Percentiles rank a stretch among this genome's conserved stretches.
Evolutionary conservation across 73 alveolate genomes (phyloP).

Genomic region (Paramecium biaurelia): DNA sequence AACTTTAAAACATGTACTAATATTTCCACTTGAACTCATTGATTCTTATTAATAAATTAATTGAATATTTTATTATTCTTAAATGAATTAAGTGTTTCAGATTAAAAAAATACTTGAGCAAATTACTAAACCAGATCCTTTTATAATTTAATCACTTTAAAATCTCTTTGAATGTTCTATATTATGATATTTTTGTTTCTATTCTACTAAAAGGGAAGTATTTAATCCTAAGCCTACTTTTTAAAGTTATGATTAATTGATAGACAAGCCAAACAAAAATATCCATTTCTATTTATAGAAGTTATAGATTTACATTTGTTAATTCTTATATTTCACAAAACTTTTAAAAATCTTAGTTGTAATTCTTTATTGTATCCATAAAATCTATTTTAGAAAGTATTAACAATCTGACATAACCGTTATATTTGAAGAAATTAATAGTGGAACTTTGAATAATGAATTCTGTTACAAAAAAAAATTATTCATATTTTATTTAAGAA

Average conservation of each 20-base stretch:
- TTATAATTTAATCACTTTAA: neutral
- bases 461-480: conserved; percentile 21
- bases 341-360: neutral
- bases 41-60: neutral
- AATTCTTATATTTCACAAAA: neutral
- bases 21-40: neutral
- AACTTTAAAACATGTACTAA: neutral
- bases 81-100: neutral
- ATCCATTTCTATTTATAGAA: neutral
- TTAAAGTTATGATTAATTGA: neutral
- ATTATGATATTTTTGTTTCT: neutral
- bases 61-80: neutral
- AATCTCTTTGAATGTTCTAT: neutral
- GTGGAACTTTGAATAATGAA: neutral
- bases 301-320: neutral
- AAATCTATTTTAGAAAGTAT: conserved; percentile 20
- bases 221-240: neutral
- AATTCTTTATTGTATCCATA: neutral
- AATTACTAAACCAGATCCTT: neutral
- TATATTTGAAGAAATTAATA: neutral
- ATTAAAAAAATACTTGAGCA: neutral
- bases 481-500: neutral
- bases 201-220: neutral
- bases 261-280: conserved; percentile 26
- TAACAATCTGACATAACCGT: conserved; percentile 21